Percentiles rank a stretch among this genome's conserved stretches.
Conservation (phyloP, 495 filamentous ascomycete species). For the Aspergillus nanangensis region DNA sequence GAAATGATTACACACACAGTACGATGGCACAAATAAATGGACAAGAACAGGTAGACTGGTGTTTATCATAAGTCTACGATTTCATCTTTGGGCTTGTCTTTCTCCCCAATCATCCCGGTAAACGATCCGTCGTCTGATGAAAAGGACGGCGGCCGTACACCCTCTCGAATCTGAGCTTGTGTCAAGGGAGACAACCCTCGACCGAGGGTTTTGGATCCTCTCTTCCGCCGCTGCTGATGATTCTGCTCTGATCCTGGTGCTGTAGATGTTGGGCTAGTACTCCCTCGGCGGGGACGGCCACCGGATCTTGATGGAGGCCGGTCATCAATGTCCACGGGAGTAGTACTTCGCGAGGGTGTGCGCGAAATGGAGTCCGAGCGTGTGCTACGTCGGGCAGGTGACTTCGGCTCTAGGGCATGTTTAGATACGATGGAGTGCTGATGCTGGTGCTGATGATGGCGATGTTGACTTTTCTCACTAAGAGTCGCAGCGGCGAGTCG, state of each 20-base stretch:
- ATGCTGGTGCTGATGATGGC: slow-evolving; percentile 28
- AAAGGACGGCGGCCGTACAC: slow-evolving; percentile 31
- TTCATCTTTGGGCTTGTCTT: slow-evolving; percentile 23
- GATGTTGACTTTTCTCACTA: slow-evolving; percentile 19
- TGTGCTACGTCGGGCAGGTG: slow-evolving; percentile 29
- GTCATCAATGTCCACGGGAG: slow-evolving; percentile 37
- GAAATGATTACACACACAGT: background rate
- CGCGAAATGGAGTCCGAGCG: slow-evolving; percentile 45
- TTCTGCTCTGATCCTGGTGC: slow-evolving; percentile 23
- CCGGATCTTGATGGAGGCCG: slow-evolving; percentile 36
- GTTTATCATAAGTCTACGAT: slow-evolving; percentile 20
- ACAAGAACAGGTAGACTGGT: background rate
- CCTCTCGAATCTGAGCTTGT: slow-evolving; percentile 40
- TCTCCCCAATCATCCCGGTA: slow-evolving; percentile 16
- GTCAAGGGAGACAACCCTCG: slow-evolving; percentile 40
- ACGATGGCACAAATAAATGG: background rate
- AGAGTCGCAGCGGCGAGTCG: slow-evolving; percentile 29
- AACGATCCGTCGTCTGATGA: slow-evolving; percentile 34
- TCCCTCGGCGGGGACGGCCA: slow-evolving; percentile 34
- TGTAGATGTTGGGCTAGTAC: slow-evolving; percentile 19
- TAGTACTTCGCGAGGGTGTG: slow-evolving; percentile 46
- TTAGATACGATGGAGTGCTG: slow-evolving; percentile 31
- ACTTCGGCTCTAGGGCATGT: slow-evolving; percentile 29
- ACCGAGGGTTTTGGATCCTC: slow-evolving; percentile 28
- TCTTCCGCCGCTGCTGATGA: slow-evolving; percentile 32